phyloP scores from a whole-genome alignment of 2,329 filamentous ascomycete species.

The Trichoderma hamatum region DNA sequence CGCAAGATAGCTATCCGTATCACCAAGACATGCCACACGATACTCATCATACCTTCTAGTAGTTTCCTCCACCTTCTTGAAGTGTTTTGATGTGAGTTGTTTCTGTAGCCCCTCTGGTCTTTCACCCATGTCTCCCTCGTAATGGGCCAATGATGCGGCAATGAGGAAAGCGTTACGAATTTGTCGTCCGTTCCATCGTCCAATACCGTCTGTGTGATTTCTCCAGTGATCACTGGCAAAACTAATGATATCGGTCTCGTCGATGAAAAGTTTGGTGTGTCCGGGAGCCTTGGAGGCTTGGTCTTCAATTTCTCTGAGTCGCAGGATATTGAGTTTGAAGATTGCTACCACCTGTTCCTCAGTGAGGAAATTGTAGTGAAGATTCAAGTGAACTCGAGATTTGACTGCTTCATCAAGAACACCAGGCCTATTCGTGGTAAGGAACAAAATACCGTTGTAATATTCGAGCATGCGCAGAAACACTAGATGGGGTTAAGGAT shows the following conservation, averaged over 20 bases:
- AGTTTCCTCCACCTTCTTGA: conserved; percentile 20
- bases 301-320: conserved; percentile 31
- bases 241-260: background rate
- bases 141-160: conserved; percentile 13
- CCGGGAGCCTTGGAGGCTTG: conserved; percentile 21
- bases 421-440: background rate
- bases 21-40: conserved; percentile 9
- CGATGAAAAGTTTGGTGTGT: conserved; percentile 2
- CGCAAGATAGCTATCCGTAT: conserved; percentile 16
- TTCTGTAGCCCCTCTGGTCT: conserved; percentile 11
- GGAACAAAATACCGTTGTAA: background rate
- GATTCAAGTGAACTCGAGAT: background rate
- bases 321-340: background rate
- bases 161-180: conserved; percentile 30
- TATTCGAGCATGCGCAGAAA: conserved; percentile 25
- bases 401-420: background rate
- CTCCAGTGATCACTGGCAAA: conserved; percentile 7
- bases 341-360: background rate
- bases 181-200: conserved; percentile 30
- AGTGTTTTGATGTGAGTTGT: conserved; percentile 20
- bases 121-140: conserved; percentile 8
- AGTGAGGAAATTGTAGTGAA: background rate
- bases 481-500: conserved; percentile 30
- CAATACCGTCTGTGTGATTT: conserved; percentile 9
- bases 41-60: conserved; percentile 20